phyloP scores from a whole-genome alignment of 495 filamentous ascomycete species.

The Podospora appendiculata region DNA sequence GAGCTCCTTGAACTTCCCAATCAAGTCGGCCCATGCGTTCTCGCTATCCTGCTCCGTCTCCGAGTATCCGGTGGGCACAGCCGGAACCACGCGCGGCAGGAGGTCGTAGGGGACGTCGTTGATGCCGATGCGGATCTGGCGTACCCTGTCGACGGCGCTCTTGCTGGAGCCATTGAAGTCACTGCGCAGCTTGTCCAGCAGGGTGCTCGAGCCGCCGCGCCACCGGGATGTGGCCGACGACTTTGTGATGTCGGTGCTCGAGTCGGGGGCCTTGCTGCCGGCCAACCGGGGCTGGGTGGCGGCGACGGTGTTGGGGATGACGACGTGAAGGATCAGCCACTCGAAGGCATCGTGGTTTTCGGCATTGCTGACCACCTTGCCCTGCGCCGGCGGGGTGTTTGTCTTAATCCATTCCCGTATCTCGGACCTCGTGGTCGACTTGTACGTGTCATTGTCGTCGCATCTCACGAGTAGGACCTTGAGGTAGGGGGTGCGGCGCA shows the following conservation, averaged over 20 bases:
- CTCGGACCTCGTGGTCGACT: slow-evolving; percentile 62
- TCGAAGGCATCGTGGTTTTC: slow-evolving; percentile 94
- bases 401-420: slow-evolving; percentile 86
- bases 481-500: slow-evolving; percentile 89
- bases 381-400: slow-evolving; percentile 52
- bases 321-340: slow-evolving; percentile 90
- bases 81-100: slow-evolving; percentile 47
- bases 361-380: slow-evolving; percentile 34
- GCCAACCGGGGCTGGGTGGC: slow-evolving; percentile 57
- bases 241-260: slow-evolving; percentile 31
- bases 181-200: slow-evolving; percentile 81
- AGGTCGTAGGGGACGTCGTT: slow-evolving; percentile 53
- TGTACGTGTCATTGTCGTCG: slow-evolving; percentile 93
- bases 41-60: slow-evolving; percentile 64
- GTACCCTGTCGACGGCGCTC: slow-evolving; percentile 65
- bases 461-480: slow-evolving; percentile 84
- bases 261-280: slow-evolving; percentile 26
- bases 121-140: slow-evolving; percentile 71
- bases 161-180: slow-evolving; percentile 90
- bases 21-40: slow-evolving; percentile 71
- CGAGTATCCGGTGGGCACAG: slow-evolving; percentile 47
- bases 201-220: slow-evolving; percentile 68
- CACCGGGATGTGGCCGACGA: slow-evolving; percentile 51
- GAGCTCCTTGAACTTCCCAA: slow-evolving; percentile 76
- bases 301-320: slow-evolving; percentile 70